A percentile compares a stretch with the other conserved stretches of the same genome.
phyloP scores from a whole-genome alignment of 306 rosid species.

The Dalbergia cultrata region DNA sequence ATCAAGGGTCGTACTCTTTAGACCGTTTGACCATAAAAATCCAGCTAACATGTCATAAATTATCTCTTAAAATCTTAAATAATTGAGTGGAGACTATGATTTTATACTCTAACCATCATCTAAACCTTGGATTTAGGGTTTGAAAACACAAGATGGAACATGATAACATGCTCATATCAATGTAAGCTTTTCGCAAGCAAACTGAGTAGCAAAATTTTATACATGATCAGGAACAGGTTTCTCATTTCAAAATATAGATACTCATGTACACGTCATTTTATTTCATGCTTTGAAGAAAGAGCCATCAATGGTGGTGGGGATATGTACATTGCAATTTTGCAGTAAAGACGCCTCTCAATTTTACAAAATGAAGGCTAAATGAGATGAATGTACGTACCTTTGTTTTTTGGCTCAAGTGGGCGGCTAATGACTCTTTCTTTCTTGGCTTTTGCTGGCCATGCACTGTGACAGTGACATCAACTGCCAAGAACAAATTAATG shows the following conservation, averaged over 20 bases:
- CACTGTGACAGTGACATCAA: not conserved
- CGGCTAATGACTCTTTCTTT: not conserved
- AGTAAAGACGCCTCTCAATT: conserved; percentile 1
- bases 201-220: not conserved
- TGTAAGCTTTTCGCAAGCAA: not conserved
- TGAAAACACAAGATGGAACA: no score
- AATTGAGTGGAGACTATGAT: no score
- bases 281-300: not conserved
- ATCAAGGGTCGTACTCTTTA: no score
- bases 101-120: no score
- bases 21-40: no score
- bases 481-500: not conserved
- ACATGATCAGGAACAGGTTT: no score
- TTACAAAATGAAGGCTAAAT: not conserved
- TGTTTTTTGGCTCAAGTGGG: no score
- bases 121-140: no score
- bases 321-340: not conserved
- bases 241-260: not conserved
- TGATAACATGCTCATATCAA: no score
- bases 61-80: no score
- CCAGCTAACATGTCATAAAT: no score
- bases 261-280: not conserved
- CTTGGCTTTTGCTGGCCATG: not conserved
- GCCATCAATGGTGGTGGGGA: not conserved
- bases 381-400: not conserved